phyloP scores from a whole-genome alignment of 352 stramenopile genomes.

The Globisporangium cylindrosporum region DNA sequence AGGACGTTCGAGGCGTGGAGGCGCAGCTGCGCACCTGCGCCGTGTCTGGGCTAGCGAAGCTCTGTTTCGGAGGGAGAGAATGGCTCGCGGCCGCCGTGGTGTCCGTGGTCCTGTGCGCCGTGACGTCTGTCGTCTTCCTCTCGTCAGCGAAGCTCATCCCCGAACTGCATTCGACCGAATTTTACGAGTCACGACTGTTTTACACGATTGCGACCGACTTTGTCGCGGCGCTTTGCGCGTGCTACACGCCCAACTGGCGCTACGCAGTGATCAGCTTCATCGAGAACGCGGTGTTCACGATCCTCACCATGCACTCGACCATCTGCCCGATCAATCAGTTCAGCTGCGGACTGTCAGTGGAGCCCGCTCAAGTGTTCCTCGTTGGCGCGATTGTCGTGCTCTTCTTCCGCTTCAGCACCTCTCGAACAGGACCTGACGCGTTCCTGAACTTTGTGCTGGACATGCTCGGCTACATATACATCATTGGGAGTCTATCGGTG shows the following conservation, averaged over 20 bases:
- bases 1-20: conserved; percentile 25
- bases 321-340: conserved; percentile 74
- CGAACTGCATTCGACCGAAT: conserved; percentile 38
- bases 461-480: conserved; percentile 74
- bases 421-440: conserved; percentile 11
- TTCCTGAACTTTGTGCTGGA: conserved; percentile 56
- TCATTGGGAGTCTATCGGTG: conserved; percentile 57
- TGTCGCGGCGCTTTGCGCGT: conserved; percentile 46
- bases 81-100: conserved; percentile 44
- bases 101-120: conserved; percentile 27
- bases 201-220: conserved; percentile 62
- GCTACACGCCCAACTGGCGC: conserved; percentile 61
- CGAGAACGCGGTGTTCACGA: conserved; percentile 63
- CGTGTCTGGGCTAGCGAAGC: conserved; percentile 23
- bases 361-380: conserved; percentile 49
- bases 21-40: conserved; percentile 24
- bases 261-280: conserved; percentile 65
- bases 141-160: conserved; percentile 27
- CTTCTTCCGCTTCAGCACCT: conserved; percentile 44
- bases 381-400: conserved; percentile 54
- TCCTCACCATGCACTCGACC: conserved; percentile 65
- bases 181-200: conserved; percentile 48
- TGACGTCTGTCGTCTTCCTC: conserved; percentile 36
- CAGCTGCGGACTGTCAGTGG: conserved; percentile 44
- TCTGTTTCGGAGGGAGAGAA: conserved; percentile 29